Evolutionary conservation across 2,329 filamentous ascomycete species (phyloP).

Genomic region (Xylaria sp.): DNA sequence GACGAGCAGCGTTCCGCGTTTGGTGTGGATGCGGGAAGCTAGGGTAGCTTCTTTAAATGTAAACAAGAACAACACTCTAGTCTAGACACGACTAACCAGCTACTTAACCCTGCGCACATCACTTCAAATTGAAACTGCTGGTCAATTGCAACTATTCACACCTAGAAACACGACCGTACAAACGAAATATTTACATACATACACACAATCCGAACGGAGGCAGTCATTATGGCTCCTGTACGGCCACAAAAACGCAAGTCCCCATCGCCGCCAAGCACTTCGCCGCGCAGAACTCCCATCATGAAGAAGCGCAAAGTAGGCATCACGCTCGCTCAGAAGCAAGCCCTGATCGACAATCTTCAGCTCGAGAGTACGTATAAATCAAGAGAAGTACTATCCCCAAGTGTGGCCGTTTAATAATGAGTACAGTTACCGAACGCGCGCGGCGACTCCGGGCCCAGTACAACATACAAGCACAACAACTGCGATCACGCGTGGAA

Average conservation of each 20-base stretch:
- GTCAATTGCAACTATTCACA: constrained; percentile 15
- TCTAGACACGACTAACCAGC: constrained; percentile 28
- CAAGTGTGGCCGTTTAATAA: constrained; percentile 31
- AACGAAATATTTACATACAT: constrained; percentile 13
- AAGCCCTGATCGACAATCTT: constrained; percentile 87
- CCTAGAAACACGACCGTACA: constrained; percentile 17
- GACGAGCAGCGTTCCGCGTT: neutral
- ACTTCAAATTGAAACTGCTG: neutral
- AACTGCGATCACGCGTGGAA: constrained; percentile 85
- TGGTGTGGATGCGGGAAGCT: constrained; percentile 21
- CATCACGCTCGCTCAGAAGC: constrained; percentile 79
- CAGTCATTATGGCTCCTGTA: constrained; percentile 43
- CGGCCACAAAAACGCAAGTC: constrained; percentile 58
- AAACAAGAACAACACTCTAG: constrained; percentile 36
- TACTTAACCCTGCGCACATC: constrained; percentile 20
- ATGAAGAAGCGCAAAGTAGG: constrained; percentile 70
- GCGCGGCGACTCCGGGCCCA: constrained; percentile 86
- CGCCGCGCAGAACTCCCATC: constrained; percentile 66
- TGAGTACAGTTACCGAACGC: constrained; percentile 51
- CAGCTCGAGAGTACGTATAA: constrained; percentile 80
- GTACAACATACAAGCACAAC: constrained; percentile 88
- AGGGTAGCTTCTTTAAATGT: constrained; percentile 34
- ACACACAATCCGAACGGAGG: neutral
- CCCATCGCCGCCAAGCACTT: constrained; percentile 49
- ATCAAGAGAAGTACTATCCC: neutral